phyloP scores from a whole-genome alignment of 2,329 filamentous ascomycete genomes.

The Ascochyta koolunga region DNA sequence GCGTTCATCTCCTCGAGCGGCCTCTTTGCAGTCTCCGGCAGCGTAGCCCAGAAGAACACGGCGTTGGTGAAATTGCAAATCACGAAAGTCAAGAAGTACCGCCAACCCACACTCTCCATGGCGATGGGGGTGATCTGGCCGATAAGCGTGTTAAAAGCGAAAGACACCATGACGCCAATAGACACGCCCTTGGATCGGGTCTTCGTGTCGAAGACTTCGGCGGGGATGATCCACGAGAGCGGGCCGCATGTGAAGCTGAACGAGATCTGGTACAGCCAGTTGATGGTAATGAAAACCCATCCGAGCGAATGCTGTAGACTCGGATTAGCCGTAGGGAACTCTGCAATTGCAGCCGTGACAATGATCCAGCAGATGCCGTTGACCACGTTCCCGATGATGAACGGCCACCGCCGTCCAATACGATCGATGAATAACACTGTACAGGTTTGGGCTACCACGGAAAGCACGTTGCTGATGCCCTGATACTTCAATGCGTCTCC shows the following conservation, averaged over 20 bases:
- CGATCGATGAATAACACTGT: background rate
- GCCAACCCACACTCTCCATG: constrained; percentile 58
- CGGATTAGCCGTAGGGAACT: background rate
- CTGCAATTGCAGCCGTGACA: background rate
- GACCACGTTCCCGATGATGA: background rate
- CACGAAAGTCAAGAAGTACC: constrained; percentile 64
- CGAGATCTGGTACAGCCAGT: background rate
- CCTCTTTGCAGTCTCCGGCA: constrained; percentile 67
- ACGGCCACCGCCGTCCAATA: background rate
- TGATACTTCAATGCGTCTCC: too few species aligned
- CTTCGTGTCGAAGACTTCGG: constrained; percentile 41
- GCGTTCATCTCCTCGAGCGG: constrained; percentile 70
- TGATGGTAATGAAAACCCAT: background rate
- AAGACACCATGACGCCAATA: constrained; percentile 71
- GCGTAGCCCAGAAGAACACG: constrained; percentile 67
- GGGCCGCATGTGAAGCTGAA: background rate
- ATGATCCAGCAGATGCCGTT: background rate
- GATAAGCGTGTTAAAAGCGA: constrained; percentile 77
- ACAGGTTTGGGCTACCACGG: too few species aligned
- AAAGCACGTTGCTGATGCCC: too few species aligned
- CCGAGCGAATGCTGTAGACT: background rate
- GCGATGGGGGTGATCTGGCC: constrained; percentile 69
- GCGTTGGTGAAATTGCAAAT: constrained; percentile 70
- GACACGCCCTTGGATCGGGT: constrained; percentile 74
- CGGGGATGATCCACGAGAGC: background rate